Base-by-base conservation (phyloP, 208 protist genomes). In the Trypanosoma congolense region DNA sequence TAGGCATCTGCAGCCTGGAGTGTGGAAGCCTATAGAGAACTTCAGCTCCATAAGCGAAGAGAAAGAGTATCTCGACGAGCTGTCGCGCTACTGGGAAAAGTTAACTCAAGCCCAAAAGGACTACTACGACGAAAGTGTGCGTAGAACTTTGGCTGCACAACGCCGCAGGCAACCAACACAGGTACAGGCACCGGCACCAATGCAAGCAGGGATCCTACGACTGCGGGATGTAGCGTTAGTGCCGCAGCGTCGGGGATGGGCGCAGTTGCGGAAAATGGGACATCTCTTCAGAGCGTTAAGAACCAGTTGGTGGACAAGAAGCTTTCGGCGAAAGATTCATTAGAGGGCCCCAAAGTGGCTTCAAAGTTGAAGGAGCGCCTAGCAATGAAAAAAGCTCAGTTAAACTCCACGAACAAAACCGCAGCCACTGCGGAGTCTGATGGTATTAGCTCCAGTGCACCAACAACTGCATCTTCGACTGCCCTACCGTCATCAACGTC, bases 91-190 rank as follows among this genome's bases (percentile, higher is more conserved):
- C 69, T 93, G 87, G 87, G 59, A 67, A 1, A 56, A 69, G n/a
- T 70, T 93, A 22, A 78, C 83, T 2, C 63, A 70, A 16, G 59
- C 44, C 30, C 87, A 93, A 65, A 75, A 75, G 58, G 67, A 63
- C n/a, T 93, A 81, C 66, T 93, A 93, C 59, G 80, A 93, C 33
- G 66, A 76, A 0, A 42, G 76, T 35, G 83, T 93, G 30, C 73
- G 75, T 47, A 50, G 64, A 28, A 75, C 75, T 21, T 47, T 92
- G 5, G 48, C 50, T 45, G 60, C 60, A n/a, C 52, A 61, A 40
- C 49, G 47, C 19, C 44, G 40, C 33, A 61, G 31, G 10, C 52
- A 53, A 30, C 33, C 44, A 24, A n/a, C 49, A 41, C 46, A 61
- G 33, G n/a, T n/a, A n/a, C n/a, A n/a, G n/a, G n/a, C n/a, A n/a